phyloP scores from a whole-genome alignment of 805 yeast genomes.

The Zygotorulaspora florentina region DNA sequence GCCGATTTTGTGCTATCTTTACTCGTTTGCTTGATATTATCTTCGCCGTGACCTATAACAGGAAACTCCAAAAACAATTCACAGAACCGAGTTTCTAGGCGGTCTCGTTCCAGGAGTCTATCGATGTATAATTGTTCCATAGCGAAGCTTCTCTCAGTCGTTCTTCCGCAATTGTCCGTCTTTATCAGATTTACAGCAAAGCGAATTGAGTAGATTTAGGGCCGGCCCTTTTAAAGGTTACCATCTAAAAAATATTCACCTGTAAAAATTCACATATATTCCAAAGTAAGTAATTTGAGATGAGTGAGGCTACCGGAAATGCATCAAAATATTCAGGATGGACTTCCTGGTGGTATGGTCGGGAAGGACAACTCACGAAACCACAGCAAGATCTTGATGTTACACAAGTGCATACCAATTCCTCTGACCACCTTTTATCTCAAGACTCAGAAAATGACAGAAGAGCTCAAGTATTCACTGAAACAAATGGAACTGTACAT shows the following conservation, averaged over 20 bases:
- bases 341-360: constrained; percentile 12
- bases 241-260: background rate
- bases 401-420: too few species aligned
- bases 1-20: constrained; percentile 4
- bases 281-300: background rate
- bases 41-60: background rate
- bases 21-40: background rate
- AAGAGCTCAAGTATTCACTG: background rate
- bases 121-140: constrained; percentile 17
- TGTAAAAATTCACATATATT: background rate
- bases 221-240: background rate
- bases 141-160: background rate
- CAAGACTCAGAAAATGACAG: background rate
- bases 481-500: background rate
- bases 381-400: background rate
- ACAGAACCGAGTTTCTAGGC: constrained; percentile 18
- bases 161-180: background rate
- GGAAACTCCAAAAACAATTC: constrained; percentile 18
- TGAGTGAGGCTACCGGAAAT: constrained; percentile 5
- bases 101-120: constrained; percentile 19
- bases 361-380: background rate
- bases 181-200: too few species aligned
- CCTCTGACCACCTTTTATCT: background rate
- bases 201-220: too few species aligned
- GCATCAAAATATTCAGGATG: constrained; percentile 3